Evolutionary conservation across 352 stramenopile species (phyloP).

Genomic region (Globisporangium irregulare): DNA sequence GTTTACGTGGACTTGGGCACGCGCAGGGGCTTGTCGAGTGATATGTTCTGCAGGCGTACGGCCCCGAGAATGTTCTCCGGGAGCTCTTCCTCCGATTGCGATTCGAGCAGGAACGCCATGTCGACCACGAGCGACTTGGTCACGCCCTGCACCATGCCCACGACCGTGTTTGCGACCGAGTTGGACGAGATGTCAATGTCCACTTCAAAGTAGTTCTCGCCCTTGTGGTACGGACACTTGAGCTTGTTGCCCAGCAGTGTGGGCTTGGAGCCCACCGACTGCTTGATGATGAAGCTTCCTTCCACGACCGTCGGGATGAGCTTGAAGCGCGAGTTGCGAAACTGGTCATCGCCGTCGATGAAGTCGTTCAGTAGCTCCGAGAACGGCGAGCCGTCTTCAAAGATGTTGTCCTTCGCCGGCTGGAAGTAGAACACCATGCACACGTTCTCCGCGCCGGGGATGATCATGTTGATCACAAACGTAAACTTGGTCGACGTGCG

Average conservation of each 20-base stretch:
- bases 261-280: constrained; percentile 94
- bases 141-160: constrained; percentile 87
- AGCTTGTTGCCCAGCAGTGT: constrained; percentile 97
- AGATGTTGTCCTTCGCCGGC: constrained; percentile 68
- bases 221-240: constrained; percentile 84
- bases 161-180: constrained; percentile 87
- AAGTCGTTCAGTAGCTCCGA: constrained; percentile 89
- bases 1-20: constrained; percentile 29
- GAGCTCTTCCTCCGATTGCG: constrained; percentile 84
- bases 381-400: constrained; percentile 86
- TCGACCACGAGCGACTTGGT: constrained; percentile 89
- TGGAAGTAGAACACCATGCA: constrained; percentile 89
- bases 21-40: constrained; percentile 69
- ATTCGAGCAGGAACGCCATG: constrained; percentile 87
- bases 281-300: constrained; percentile 96
- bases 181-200: constrained; percentile 95
- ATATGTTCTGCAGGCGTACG: constrained; percentile 81
- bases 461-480: constrained; percentile 90
- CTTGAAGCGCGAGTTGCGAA: constrained; percentile 97
- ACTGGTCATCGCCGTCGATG: constrained; percentile 92
- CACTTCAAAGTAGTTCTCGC: constrained; percentile 94
- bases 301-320: constrained; percentile 96
- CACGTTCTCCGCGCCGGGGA: constrained; percentile 74
- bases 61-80: constrained; percentile 78
- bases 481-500: constrained; percentile 76